These are phyloP conservation scores for Fennellomyces sp. DNA, from an alignment of 371 early-diverging fungal species.

Conservation along the genomic window DNA sequence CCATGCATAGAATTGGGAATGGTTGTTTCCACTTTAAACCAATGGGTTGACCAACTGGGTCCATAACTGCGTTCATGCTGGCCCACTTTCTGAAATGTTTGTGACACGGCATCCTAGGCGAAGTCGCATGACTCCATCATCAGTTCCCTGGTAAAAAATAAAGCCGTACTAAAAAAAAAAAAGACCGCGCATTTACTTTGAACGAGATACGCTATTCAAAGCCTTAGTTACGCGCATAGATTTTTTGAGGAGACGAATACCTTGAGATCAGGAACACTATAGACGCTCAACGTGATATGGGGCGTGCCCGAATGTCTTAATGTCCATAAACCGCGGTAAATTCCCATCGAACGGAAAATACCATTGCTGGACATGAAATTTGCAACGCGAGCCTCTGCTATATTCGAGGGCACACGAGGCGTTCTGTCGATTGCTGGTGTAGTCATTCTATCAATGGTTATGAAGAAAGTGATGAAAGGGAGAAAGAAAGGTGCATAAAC, in stretches of 20 bases:
- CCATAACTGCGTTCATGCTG: conserved; percentile 37
- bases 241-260: conserved; percentile 18
- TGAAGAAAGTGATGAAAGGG: no score
- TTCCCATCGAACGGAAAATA: conserved; percentile 51
- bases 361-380: conserved; percentile 44
- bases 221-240: no score
- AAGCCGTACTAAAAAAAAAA: background rate
- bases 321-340: conserved; percentile 41
- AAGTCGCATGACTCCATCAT: background rate
- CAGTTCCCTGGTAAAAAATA: background rate
- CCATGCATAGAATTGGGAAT: conserved; percentile 73
- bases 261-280: conserved; percentile 79
- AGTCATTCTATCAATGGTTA: no score
- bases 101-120: conserved; percentile 41
- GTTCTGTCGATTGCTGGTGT: conserved; percentile 36
- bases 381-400: conserved; percentile 39
- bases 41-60: conserved; percentile 83
- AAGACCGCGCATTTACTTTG: conserved; percentile 28
- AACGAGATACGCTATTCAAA: conserved; percentile 40
- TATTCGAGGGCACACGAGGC: conserved; percentile 41
- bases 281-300: conserved; percentile 52
- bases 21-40: conserved; percentile 74
- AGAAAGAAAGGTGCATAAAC: no score
- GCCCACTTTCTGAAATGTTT: conserved; percentile 33
- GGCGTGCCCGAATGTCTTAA: conserved; percentile 30